Conservation (phyloP, 2,329 filamentous ascomycete species). For the Arthrobotrys megalospora region DNA sequence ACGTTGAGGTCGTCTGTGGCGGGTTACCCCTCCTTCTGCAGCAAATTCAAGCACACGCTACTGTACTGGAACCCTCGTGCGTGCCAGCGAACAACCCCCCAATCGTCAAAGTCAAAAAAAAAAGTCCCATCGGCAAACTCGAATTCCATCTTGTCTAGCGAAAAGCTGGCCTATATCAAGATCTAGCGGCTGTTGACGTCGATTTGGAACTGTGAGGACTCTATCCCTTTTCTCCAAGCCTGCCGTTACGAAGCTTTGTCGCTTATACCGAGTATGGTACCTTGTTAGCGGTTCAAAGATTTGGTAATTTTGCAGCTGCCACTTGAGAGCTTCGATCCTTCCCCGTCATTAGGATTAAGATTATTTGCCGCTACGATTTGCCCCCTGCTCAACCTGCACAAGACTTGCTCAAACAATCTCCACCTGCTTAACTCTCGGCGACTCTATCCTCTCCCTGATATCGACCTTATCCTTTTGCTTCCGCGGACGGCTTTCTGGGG, state of each 20-base stretch:
- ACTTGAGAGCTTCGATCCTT: conserved; percentile 28
- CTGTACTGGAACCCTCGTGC: conserved; percentile 21
- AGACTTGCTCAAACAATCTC: conserved; percentile 49
- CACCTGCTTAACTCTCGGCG: conserved; percentile 13
- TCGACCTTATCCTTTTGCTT: conserved; percentile 9
- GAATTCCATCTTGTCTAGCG: conserved; percentile 39
- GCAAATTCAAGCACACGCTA: conserved; percentile 57
- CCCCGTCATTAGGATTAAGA: conserved; percentile 50
- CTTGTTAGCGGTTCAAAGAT: conserved; percentile 23
- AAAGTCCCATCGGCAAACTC: conserved; percentile 46
- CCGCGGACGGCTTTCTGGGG: conserved; percentile 23
- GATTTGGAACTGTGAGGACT: conserved; percentile 27
- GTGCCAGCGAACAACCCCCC: conserved; percentile 53
- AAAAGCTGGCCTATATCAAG: conserved; percentile 35
- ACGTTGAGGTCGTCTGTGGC: conserved; percentile 48
- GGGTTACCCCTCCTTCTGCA: conserved; percentile 61
- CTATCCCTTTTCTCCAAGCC: conserved; percentile 24
- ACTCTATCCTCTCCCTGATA: conserved; percentile 4
- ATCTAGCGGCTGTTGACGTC: conserved; percentile 19
- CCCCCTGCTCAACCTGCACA: conserved; percentile 50
- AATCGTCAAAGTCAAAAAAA: conserved; percentile 45
- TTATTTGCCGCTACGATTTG: conserved; percentile 43
- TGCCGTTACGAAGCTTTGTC: conserved; percentile 18
- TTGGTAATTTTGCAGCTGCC: conserved; percentile 28
- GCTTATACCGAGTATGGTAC: conserved; percentile 31